These are phyloP conservation scores for Pyrrhoderma lamaoense DNA, from an alignment of 1,284 basidiomycete species.

Conservation along the genomic window DNA sequence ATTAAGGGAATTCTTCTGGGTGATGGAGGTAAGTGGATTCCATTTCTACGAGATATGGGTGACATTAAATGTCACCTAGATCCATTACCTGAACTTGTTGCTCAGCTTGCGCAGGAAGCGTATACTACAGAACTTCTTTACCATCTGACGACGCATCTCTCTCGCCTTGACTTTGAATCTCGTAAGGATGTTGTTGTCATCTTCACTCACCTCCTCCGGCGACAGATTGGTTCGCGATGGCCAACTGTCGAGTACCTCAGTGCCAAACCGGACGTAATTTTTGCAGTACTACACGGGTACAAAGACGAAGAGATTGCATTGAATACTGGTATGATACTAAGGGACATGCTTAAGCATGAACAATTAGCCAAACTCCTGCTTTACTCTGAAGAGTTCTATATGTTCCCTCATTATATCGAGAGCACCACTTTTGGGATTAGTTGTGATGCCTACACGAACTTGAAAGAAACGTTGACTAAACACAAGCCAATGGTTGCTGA, in stretches of 20 bases:
- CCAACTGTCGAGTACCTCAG: constrained; percentile 95
- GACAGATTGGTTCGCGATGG: constrained; percentile 88
- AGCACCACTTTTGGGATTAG: constrained; percentile 97
- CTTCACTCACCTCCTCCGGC: constrained; percentile 90
- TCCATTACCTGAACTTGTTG: constrained; percentile 78
- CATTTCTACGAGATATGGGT: constrained; percentile 10
- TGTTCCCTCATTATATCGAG: constrained; percentile 95
- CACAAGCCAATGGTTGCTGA: constrained; percentile 97
- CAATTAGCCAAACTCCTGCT: constrained; percentile 85
- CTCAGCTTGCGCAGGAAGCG: constrained; percentile 92
- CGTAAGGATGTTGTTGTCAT: constrained; percentile 96
- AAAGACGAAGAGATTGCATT: constrained; percentile 92
- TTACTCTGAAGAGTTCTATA: constrained; percentile 94
- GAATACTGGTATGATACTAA: constrained; percentile 96
- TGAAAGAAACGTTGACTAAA: constrained; percentile 92
- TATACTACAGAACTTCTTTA: constrained; percentile 88
- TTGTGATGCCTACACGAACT: constrained; percentile 94
- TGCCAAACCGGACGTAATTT: constrained; percentile 82
- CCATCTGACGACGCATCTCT: constrained; percentile 76
- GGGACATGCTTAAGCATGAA: constrained; percentile 96
- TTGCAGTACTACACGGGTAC: constrained; percentile 84
- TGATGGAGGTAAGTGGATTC: constrained; percentile 60
- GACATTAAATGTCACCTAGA: constrained; percentile 34
- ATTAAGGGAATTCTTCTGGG: constrained; percentile 84
- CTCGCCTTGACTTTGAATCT: constrained; percentile 91